phyloP scores from a whole-genome alignment of 805 yeast genomes.

The Maudiozyma saulgeensis region DNA sequence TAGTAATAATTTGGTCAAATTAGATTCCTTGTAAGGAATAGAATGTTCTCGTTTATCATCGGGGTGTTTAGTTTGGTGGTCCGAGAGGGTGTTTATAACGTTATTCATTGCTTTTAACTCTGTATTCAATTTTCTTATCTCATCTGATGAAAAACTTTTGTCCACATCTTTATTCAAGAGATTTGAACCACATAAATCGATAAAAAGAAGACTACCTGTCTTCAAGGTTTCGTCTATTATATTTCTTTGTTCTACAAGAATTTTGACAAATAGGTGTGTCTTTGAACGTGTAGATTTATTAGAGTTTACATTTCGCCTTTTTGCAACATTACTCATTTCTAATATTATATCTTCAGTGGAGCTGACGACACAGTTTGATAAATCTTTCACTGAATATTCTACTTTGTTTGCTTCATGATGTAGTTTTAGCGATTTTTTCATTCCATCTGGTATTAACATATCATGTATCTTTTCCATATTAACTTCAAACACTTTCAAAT shows the following conservation, averaged over 20 bases:
- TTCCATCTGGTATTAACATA: conserved; percentile 40
- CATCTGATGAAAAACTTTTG: conserved; percentile 63
- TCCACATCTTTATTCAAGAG: conserved; percentile 36
- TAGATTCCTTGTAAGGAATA: conserved; percentile 60
- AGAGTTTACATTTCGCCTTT: background rate
- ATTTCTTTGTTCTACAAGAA: conserved; percentile 55
- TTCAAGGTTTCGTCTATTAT: conserved; percentile 26
- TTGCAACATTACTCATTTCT: background rate
- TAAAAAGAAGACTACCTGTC: conserved; percentile 55
- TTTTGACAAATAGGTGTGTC: conserved; percentile 70
- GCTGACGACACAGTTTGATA: background rate
- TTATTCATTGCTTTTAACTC: conserved; percentile 72
- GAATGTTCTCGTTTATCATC: background rate
- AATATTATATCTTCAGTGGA: background rate
- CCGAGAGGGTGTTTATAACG: conserved; percentile 67
- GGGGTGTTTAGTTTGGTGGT: background rate
- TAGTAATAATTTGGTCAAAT: conserved; percentile 66
- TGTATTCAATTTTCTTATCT: conserved; percentile 74
- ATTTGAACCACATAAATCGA: conserved; percentile 85
- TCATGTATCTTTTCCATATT: conserved; percentile 72
- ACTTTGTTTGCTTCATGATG: conserved; percentile 14
- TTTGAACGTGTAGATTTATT: conserved; percentile 47
- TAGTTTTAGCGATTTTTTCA: conserved; percentile 28
- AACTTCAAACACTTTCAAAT: conserved; percentile 70
- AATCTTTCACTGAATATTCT: conserved; percentile 1